Base-by-base conservation (phyloP, 176 grass and related monocot genomes). In the Carex pumila region DNA sequence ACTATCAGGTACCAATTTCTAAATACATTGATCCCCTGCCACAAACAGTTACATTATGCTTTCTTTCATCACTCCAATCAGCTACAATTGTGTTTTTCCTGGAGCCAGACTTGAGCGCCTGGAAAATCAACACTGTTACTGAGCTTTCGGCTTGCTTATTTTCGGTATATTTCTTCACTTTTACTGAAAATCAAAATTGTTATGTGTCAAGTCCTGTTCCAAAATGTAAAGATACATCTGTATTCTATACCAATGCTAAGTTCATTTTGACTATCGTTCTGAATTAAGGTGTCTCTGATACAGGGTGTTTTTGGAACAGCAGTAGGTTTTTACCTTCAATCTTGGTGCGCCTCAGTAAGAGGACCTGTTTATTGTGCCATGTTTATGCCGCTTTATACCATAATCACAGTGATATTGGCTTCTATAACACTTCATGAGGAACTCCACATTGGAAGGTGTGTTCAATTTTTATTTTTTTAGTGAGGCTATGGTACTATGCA, bases 231-330 rank as follows among this genome's bases (percentile, higher is more conserved):
- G 5, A 36, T 68, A 37, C 31, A 17, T 68, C 7, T 68, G 0
- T 68, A 37, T 25, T 25, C 25, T 25, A 0, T 25, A 25, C 32
- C 0, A 34, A 9, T 63, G 11, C 5, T 6, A 37, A 7, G 65
- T 68, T 36, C 13, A 37, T 68, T 13, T 68, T 68, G 65, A 29
- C 12, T 36, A 68, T 68, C 13, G 4, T 17, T 29, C 30, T 68
- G 31, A 68, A 68, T 36, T 68, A 29, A 36, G 31, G 65, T 34
- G 29, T 68, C 25, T 68, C 32, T 68, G 65, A 57, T 87, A 49
- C 55, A 92, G 90, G 93, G 93, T 17, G 53, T 92, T 73, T 89
- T 95, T 43, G 93, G 90, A 2, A 91, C 93, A 0, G 90, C 85
- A 1, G 85, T 91, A 14, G 87, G 86, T 78, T 91, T 87, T 43